A percentile compares a stretch with the other conserved stretches of the same genome.
Conservation (phyloP, 2,329 filamentous ascomycete genomes). For the Grosmannia clavigera region DNA sequence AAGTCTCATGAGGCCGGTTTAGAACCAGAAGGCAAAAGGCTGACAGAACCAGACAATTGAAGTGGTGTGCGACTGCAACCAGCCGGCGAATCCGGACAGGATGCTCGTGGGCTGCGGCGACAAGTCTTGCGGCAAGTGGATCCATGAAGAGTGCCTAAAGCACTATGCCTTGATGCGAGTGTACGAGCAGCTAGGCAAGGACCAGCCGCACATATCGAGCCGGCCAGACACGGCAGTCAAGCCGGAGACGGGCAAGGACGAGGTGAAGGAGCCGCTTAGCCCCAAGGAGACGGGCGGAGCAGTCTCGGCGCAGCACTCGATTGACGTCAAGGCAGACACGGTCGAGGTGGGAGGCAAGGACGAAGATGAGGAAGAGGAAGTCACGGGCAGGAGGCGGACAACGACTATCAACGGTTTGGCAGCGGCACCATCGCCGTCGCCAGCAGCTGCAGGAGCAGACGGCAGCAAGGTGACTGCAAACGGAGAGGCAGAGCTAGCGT, state of each 20-base stretch:
- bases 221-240: constrained; percentile 20
- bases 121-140: constrained; percentile 43
- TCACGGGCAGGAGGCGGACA: constrained; percentile 20
- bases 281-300: constrained; percentile 38
- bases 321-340: constrained; percentile 37
- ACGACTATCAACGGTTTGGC: constrained; percentile 7
- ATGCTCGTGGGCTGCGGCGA: constrained; percentile 46
- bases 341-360: constrained; percentile 22
- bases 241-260: constrained; percentile 13
- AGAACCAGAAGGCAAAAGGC: not conserved
- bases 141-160: constrained; percentile 51
- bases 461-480: not conserved
- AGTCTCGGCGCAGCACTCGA: constrained; percentile 35
- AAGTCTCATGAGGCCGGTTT: constrained; percentile 16
- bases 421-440: not conserved
- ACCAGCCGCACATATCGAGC: constrained; percentile 32
- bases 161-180: constrained; percentile 39
- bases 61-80: constrained; percentile 44
- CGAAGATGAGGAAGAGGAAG: constrained; percentile 22
- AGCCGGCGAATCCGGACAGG: constrained; percentile 50
- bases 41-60: constrained; percentile 32
- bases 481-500: not conserved
- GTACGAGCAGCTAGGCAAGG: constrained; percentile 35
- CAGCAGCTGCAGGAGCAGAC: not conserved
- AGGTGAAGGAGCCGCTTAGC: constrained; percentile 34